Evolutionary conservation across 192 early-diverging fungal species (phyloP).

Genomic region (Paraglomus brasilianum): DNA sequence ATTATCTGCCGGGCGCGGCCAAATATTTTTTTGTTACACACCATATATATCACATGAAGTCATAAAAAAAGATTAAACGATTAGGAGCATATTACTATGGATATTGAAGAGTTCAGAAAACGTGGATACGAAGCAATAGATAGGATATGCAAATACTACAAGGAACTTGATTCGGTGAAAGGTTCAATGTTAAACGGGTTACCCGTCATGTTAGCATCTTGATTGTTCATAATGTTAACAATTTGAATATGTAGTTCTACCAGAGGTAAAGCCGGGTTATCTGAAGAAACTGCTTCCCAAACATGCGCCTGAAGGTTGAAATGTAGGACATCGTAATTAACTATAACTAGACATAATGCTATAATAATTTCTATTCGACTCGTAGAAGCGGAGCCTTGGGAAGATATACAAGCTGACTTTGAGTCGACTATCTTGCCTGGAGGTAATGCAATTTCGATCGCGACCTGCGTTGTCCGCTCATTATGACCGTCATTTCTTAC

Average conservation of each 20-base stretch:
- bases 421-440: conserved; percentile 62
- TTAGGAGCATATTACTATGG: conserved; percentile 1
- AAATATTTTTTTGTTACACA: no score
- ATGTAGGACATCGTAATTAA: conserved; percentile 39
- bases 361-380: background rate
- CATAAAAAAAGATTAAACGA: no score
- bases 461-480: no score
- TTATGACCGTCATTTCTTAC: no score
- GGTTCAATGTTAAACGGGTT: conserved; percentile 25
- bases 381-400: conserved; percentile 37
- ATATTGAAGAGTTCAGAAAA: conserved; percentile 55
- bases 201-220: background rate
- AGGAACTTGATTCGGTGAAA: conserved; percentile 41
- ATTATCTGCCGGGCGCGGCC: no score
- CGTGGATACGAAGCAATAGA: conserved; percentile 62
- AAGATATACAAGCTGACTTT: conserved; percentile 46
- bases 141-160: conserved; percentile 60
- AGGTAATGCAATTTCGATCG: background rate
- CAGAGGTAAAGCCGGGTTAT: conserved; percentile 60
- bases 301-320: conserved; percentile 50
- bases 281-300: conserved; percentile 52
- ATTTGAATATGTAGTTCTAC: conserved; percentile 34
- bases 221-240: background rate
- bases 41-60: no score
- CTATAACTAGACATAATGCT: background rate